Base-by-base conservation (phyloP, 2,329 filamentous ascomycete species). In the Didymella glomerata region DNA sequence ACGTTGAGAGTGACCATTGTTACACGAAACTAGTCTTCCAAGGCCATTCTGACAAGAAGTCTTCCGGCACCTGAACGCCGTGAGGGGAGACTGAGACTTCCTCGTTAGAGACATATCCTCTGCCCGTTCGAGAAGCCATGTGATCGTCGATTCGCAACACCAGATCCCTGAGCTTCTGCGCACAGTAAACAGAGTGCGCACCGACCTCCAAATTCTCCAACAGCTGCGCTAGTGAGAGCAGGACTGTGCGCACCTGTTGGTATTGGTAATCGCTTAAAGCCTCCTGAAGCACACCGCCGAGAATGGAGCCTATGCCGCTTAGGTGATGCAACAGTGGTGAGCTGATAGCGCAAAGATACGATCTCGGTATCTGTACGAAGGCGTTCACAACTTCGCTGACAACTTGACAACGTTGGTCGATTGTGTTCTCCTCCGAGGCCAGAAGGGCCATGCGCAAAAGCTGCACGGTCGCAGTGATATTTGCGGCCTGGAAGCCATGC, bases 281-380 rank as follows among this genome's bases (percentile, higher is more conserved):
- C 32, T 34, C 32, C 14, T 34, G 32, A 8, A 34, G 32, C 14
- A 34, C 32, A 6, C 32, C 32, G 32, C 32, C 32, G 14, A 84
- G 75, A 48, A 84, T 82, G 2, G 77, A 75, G 5, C 82, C 82
- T 41, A 84, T 82, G 14, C 81, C 80, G 8, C 76, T 79, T 4
- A 84, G 71, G 62, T 83, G 82, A 61, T 84, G 77, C 6, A 83
- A 73, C 57, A 84, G 68, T 16, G 82, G 82, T 4, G 80, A 78
- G 56, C 79, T 82, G 47, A 84, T 83, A 1, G 80, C 81, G 54
- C 77, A 75, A 16, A 83, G 67, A 63, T 83, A 83, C 20, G 77
- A 75, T 5, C 78, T 71, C 1, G 80, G 79, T 18, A 83, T 78
- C 32, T 34, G 32, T 16, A 34, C 13, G 14, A 34, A 34, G 32